Evolutionary conservation across 1,284 basidiomycete genomes (phyloP).

Genomic region (Gymnopus androsaceus): DNA sequence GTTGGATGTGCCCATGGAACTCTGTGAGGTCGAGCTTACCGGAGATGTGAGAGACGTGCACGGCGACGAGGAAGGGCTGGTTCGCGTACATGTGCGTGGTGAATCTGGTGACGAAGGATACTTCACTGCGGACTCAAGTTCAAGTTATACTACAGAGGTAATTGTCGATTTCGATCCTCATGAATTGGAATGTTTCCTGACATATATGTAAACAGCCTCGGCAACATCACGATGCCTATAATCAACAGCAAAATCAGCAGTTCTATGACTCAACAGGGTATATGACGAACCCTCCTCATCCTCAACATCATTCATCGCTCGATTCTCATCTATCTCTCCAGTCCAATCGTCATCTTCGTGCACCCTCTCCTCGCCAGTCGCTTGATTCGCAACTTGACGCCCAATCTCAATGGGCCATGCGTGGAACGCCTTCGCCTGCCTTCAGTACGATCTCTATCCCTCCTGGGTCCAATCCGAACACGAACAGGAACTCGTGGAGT

Average conservation of each 20-base stretch:
- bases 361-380: constrained; percentile 5
- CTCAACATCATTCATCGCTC: constrained; percentile 7
- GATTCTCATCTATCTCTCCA: constrained; percentile 3
- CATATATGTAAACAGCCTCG: neutral
- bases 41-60: constrained; percentile 58
- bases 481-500: constrained; percentile 19
- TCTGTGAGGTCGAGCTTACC: constrained; percentile 62
- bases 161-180: neutral
- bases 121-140: neutral
- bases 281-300: neutral
- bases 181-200: too few species aligned
- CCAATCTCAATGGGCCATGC: constrained; percentile 34
- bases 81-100: constrained; percentile 27
- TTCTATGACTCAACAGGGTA: neutral
- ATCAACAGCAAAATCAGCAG: neutral
- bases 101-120: constrained; percentile 6
- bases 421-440: constrained; percentile 34
- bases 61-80: constrained; percentile 62
- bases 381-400: constrained; percentile 17
- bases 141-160: constrained; percentile 2
- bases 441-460: constrained; percentile 42
- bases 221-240: constrained; percentile 1
- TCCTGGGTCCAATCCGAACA: constrained; percentile 30
- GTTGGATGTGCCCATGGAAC: constrained; percentile 41
- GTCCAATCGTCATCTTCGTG: neutral